phyloP scores from a whole-genome alignment of 1,284 basidiomycete genomes.

The Mycosarcoma mackinlayi region DNA sequence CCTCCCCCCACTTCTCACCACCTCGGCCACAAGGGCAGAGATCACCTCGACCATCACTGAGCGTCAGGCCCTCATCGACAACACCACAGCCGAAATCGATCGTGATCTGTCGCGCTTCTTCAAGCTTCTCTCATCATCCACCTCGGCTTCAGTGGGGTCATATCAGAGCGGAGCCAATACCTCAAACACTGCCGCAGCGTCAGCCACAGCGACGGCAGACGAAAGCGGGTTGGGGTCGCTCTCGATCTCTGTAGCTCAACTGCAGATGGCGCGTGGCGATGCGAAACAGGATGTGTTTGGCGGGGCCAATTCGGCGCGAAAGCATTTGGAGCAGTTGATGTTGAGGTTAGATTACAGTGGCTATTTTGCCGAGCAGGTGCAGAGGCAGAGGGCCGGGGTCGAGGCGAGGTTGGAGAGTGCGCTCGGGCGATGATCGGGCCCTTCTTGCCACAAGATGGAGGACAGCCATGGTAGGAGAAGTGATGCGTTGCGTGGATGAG shows the following conservation, averaged over 20 bases:
- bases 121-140: constrained; percentile 27
- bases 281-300: not conserved
- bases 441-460: not conserved
- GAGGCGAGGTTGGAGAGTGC: constrained; percentile 14
- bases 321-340: constrained; percentile 83
- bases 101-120: constrained; percentile 32
- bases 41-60: constrained; percentile 75
- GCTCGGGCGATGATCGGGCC: constrained; percentile 2
- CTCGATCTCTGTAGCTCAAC: constrained; percentile 26
- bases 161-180: not conserved
- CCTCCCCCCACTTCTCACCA: constrained; percentile 78
- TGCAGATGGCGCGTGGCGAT: constrained; percentile 7
- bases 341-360: constrained; percentile 87
- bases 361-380: constrained; percentile 72
- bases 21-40: constrained; percentile 72
- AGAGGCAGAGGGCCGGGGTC: constrained; percentile 15
- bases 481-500: too few species aligned
- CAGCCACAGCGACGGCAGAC: constrained; percentile 5
- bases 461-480: too few species aligned
- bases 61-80: constrained; percentile 75
- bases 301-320: constrained; percentile 72
- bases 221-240: constrained; percentile 32
- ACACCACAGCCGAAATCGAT: constrained; percentile 77
- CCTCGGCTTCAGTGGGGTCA: not conserved
- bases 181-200: not conserved